Conservation (phyloP, 371 early-diverging fungal genomes). For the Actinomucor elegans region DNA sequence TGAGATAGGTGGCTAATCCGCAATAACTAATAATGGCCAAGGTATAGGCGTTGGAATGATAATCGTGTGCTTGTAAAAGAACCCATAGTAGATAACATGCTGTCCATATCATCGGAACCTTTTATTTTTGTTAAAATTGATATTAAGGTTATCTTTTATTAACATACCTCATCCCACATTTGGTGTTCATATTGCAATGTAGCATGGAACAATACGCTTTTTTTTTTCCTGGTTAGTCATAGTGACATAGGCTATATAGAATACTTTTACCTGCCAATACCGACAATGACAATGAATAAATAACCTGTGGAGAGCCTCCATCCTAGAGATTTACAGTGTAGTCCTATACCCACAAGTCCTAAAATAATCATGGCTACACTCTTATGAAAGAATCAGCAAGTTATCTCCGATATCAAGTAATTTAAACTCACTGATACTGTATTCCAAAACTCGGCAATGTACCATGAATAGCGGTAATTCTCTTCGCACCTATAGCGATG, state of each 20-base stretch:
- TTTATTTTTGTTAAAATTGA: neutral
- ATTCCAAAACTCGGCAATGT: slow-evolving; percentile 46
- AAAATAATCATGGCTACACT: slow-evolving; percentile 42
- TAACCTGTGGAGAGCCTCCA: slow-evolving; percentile 37
- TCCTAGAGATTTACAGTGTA: slow-evolving; percentile 37
- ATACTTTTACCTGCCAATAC: slow-evolving; percentile 40
- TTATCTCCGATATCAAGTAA: neutral
- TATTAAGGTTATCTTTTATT: neutral
- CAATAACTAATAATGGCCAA: slow-evolving; percentile 30
- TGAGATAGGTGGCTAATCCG: slow-evolving; percentile 37
- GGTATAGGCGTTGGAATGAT: slow-evolving; percentile 10
- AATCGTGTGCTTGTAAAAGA: slow-evolving; percentile 33
- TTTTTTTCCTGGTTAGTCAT: neutral
- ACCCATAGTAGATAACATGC: slow-evolving; percentile 42
- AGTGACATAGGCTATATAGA: too few species aligned
- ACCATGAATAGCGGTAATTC: slow-evolving; percentile 30
- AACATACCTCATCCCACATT: slow-evolving; percentile 50
- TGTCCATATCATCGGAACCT: slow-evolving; percentile 41
- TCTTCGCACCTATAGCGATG: slow-evolving; percentile 21
- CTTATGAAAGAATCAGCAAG: neutral
- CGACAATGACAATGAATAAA: slow-evolving; percentile 43
- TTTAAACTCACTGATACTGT: slow-evolving; percentile 35
- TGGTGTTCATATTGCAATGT: slow-evolving; percentile 21
- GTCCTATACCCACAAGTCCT: slow-evolving; percentile 29
- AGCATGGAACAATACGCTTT: slow-evolving; percentile 9